Conservation (phyloP, 345 rosid species). For the Acer saccharum region DNA sequence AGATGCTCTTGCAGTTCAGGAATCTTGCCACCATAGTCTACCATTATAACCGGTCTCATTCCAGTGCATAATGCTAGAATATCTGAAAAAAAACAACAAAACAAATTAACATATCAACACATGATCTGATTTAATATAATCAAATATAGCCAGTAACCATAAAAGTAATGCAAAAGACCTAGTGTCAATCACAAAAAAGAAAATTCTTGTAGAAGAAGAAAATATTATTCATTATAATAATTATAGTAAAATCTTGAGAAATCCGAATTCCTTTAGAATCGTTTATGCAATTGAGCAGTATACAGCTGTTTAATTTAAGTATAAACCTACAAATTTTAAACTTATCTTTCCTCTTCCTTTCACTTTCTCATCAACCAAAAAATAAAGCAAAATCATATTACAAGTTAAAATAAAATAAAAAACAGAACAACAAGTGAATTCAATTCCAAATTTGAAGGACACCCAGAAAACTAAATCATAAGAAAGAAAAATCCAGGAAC, state of each 20-base stretch:
- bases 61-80: slow-evolving; percentile 67
- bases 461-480: slow-evolving; percentile 1
- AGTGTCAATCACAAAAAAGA: background rate
- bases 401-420: background rate
- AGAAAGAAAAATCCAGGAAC: background rate
- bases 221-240: background rate
- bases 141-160: background rate
- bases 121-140: background rate
- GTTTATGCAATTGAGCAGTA: background rate
- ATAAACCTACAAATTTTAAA: background rate
- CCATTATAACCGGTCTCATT: slow-evolving; percentile 92
- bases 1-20: slow-evolving; percentile 78
- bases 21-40: slow-evolving; percentile 94
- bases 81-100: slow-evolving; percentile 50
- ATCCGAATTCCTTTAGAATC: background rate
- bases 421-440: slow-evolving; percentile 4
- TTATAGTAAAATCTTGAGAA: background rate
- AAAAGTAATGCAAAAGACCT: background rate
- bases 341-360: background rate
- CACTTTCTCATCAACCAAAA: slow-evolving; percentile 15
- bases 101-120: background rate
- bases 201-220: background rate
- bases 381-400: background rate
- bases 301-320: background rate
- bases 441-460: slow-evolving; percentile 1